These are phyloP conservation scores for Trichophyton verrucosum DNA, from an alignment of 2,329 filamentous ascomycete species.

Conservation along the genomic window DNA sequence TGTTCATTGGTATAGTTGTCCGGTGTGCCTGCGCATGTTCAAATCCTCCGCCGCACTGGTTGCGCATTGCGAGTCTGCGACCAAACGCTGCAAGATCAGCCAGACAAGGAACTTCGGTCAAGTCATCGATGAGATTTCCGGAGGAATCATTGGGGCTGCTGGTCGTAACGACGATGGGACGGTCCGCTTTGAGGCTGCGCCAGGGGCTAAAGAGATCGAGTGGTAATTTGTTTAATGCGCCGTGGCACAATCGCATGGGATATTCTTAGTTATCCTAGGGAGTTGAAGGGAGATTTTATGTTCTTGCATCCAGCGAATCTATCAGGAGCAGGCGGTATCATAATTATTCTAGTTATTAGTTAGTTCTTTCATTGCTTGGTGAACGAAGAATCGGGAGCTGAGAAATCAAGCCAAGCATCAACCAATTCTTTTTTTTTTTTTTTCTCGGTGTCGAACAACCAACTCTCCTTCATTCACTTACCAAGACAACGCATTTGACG, in stretches of 20 bases:
- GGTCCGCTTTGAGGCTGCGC: slow-evolving; percentile 22
- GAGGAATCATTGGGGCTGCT: slow-evolving; percentile 25
- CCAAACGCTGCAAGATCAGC: slow-evolving; percentile 25
- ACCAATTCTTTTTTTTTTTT: no score
- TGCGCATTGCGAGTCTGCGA: slow-evolving; percentile 30
- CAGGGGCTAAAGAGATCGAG: slow-evolving; percentile 10
- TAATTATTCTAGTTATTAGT: not conserved
- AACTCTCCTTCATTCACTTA: no score
- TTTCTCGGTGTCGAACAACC: no score
- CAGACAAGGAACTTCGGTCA: slow-evolving; percentile 21
- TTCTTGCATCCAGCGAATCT: not conserved
- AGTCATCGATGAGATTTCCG: slow-evolving; percentile 28
- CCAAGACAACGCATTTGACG: not conserved
- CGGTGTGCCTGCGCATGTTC: slow-evolving; percentile 29
- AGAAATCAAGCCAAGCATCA: not conserved
- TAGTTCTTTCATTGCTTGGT: no score
- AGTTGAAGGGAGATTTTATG: not conserved
- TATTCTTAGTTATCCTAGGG: not conserved
- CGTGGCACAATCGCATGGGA: not conserved
- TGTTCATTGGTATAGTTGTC: slow-evolving; percentile 21
- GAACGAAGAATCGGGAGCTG: not conserved
- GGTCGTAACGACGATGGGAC: slow-evolving; percentile 25
- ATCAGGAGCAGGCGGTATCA: not conserved
- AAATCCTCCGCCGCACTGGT: slow-evolving; percentile 27
- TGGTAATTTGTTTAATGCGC: slow-evolving; percentile 4